Percentiles rank a stretch among this genome's conserved stretches.
These are phyloP conservation scores for Vitis riparia DNA, from an alignment of 164 flowering plant species.

Conservation along the genomic window DNA sequence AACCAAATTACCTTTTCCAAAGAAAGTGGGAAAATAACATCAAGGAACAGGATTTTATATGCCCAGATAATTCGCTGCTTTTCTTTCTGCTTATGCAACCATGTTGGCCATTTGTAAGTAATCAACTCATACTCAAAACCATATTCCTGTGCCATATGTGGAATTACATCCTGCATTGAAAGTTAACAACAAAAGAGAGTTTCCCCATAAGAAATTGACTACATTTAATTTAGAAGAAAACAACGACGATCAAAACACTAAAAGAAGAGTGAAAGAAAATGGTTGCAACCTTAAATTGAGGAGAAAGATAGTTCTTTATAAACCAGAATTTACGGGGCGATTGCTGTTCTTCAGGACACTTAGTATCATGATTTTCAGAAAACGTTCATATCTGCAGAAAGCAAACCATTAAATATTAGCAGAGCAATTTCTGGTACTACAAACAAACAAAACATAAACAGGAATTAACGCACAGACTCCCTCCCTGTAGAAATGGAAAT, in stretches of 20 bases:
- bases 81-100: constrained; percentile 98
- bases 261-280: constrained; percentile 4
- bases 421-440: not conserved
- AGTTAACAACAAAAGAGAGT: not conserved
- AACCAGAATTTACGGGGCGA: constrained; percentile 98
- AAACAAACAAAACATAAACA: not conserved
- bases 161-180: constrained; percentile 78
- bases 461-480: no score
- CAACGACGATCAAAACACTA: not conserved
- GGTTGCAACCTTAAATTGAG: constrained; percentile 81
- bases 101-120: constrained; percentile 98
- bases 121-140: constrained; percentile 91
- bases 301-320: constrained; percentile 97
- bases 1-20: constrained; percentile 72
- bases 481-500: no score
- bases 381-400: constrained; percentile 87
- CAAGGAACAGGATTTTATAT: constrained; percentile 93
- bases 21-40: constrained; percentile 96
- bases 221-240: not conserved
- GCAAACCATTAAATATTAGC: constrained; percentile 7
- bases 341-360: constrained; percentile 88
- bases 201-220: not conserved
- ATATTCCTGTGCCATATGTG: constrained; percentile 92
- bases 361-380: constrained; percentile 92
- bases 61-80: constrained; percentile 99